phyloP scores from a whole-genome alignment of 1,139 yeast species.

The Scheffersomyces stambukii region DNA sequence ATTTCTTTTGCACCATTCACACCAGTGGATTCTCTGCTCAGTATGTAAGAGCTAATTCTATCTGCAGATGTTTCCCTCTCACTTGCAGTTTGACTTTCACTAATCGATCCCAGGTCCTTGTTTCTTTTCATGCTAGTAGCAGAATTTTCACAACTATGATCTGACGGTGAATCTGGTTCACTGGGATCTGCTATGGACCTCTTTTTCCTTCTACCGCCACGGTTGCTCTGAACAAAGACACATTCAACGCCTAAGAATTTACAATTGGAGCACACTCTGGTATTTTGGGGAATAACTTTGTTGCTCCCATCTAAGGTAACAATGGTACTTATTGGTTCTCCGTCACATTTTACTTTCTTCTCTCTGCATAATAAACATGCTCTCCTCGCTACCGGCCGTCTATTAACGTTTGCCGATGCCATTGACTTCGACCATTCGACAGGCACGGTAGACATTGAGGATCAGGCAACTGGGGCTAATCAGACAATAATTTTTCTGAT shows the following conservation, averaged over 20 bases:
- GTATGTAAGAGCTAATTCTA: constrained; percentile 8
- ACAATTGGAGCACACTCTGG: constrained; percentile 47
- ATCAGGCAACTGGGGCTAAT: too few species aligned
- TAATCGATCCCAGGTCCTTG: too few species aligned
- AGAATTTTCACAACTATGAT: too few species aligned
- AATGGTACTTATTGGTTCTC: constrained; percentile 36
- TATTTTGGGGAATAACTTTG: constrained; percentile 14
- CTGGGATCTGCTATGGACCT: constrained; percentile 9
- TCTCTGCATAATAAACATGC: constrained; percentile 63
- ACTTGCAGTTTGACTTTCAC: too few species aligned
- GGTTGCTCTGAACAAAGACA: constrained; percentile 53
- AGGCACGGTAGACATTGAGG: too few species aligned
- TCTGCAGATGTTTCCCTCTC: constrained; percentile 5
- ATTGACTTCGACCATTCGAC: too few species aligned
- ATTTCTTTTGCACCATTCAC: constrained; percentile 3
- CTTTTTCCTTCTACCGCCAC: constrained; percentile 55
- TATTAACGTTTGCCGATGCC: too few species aligned
- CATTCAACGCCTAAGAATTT: constrained; percentile 46
- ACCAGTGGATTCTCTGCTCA: too few species aligned
- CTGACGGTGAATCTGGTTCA: too few species aligned
- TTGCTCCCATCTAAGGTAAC: constrained; percentile 13
- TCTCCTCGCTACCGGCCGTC: constrained; percentile 45
- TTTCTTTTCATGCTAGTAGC: too few species aligned
- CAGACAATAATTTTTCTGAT: too few species aligned
- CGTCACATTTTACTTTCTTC: constrained; percentile 62